These are phyloP conservation scores for Arthrinium puccinioides DNA, from an alignment of 2,329 filamentous ascomycete species.

Conservation along the genomic window DNA sequence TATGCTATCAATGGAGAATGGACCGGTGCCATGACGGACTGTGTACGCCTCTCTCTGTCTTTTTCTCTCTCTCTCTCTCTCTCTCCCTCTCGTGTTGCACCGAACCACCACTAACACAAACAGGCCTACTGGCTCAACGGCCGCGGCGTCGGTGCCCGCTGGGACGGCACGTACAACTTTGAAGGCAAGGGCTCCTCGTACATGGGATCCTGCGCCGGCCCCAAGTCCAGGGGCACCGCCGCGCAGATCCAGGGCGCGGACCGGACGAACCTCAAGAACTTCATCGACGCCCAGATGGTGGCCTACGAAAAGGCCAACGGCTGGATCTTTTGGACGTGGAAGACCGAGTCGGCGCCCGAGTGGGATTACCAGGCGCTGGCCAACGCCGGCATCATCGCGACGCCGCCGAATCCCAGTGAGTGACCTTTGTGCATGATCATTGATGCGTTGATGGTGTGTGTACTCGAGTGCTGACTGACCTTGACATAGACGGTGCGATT, in stretches of 20 bases:
- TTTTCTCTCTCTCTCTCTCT: neutral
- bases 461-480: too few relatives aligned
- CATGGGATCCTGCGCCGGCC: conserved; percentile 46
- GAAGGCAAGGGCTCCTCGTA: conserved; percentile 31
- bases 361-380: conserved; percentile 57
- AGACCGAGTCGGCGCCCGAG: conserved; percentile 63
- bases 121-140: conserved; percentile 51
- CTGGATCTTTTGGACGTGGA: conserved; percentile 83
- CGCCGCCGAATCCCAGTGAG: conserved; percentile 7
- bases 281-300: conserved; percentile 69
- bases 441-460: too few relatives aligned
- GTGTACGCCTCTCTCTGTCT: conserved; percentile 23
- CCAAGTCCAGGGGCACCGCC: conserved; percentile 5
- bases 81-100: too few relatives aligned
- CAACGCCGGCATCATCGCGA: conserved; percentile 9
- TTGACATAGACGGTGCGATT: too few relatives aligned
- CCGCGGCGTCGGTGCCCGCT: conserved; percentile 61
- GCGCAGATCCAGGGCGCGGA: conserved; percentile 40
- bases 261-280: conserved; percentile 61
- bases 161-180: conserved; percentile 56
- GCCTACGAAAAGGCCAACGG: conserved; percentile 67
- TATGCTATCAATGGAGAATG: conserved; percentile 72
- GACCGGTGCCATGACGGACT: conserved; percentile 68
- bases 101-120: neutral
- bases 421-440: too few relatives aligned